Conservation (phyloP, 2,329 filamentous ascomycete species). For the Trichoderma gracile region DNA sequence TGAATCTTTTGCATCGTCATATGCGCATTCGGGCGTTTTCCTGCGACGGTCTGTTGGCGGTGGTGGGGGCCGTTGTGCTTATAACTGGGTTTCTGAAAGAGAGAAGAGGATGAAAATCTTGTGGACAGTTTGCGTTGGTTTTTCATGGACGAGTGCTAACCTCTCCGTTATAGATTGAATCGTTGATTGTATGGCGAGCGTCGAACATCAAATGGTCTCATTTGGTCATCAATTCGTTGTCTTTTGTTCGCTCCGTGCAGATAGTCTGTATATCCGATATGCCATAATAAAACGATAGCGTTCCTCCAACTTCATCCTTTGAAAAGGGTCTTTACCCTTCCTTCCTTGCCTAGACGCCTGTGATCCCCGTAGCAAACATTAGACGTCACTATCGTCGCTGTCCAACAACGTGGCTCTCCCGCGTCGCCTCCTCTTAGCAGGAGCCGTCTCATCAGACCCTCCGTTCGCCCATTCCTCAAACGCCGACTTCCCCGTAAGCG, state of each 20-base stretch:
- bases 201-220: not conserved
- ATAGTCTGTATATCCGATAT: constrained; percentile 17
- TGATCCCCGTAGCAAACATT: not conserved
- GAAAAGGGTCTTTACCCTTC: not conserved
- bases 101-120: constrained; percentile 32
- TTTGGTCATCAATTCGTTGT: constrained; percentile 14
- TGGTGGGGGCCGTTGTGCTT: constrained; percentile 48
- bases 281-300: not conserved
- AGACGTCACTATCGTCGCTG: constrained; percentile 26
- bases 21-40: constrained; percentile 33
- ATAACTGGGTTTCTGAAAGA: constrained; percentile 49
- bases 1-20: constrained; percentile 38
- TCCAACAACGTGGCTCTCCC: constrained; percentile 32
- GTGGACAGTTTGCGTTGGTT: not conserved
- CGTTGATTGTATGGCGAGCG: not conserved
- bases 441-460: constrained; percentile 29
- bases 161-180: not conserved
- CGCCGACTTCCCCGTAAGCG: constrained; percentile 28
- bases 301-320: not conserved
- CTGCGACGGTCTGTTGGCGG: constrained; percentile 34
- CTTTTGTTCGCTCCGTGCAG: constrained; percentile 16
- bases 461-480: not conserved
- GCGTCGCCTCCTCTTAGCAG: constrained; percentile 31
- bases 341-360: not conserved
- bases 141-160: constrained; percentile 22